A percentile compares a stretch with the other conserved stretches of the same genome.
phyloP scores from a whole-genome alignment of 306 rosid species.

The Cucumis hystrix region DNA sequence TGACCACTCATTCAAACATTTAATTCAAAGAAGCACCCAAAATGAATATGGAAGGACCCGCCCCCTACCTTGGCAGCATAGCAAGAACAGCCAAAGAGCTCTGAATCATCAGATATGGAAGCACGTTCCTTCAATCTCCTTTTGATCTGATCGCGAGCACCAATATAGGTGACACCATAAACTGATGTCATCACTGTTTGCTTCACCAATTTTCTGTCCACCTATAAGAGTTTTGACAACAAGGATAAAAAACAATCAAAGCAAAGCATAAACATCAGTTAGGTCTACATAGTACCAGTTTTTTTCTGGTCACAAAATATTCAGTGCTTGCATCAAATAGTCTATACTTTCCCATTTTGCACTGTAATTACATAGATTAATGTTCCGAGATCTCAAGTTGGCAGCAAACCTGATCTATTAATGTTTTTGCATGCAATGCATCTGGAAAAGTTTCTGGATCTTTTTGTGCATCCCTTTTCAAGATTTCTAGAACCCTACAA shows the following conservation, averaged over 20 bases:
- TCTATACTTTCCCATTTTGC: background rate
- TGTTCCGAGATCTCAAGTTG: background rate
- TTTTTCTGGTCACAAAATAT: background rate
- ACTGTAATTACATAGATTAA: background rate
- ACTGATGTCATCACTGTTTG: slow-evolving; percentile 99
- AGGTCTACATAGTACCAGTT: background rate
- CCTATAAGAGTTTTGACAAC: slow-evolving; percentile 34
- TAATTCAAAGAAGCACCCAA: background rate
- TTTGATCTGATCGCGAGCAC: slow-evolving; percentile 91
- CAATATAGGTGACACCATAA: slow-evolving; percentile 90
- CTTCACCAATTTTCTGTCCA: slow-evolving; percentile 94
- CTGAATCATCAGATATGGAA: slow-evolving; percentile 43
- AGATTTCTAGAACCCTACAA: slow-evolving; percentile 65
- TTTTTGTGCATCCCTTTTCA: slow-evolving; percentile 53
- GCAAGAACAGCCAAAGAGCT: slow-evolving; percentile 64
- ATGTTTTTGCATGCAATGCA: slow-evolving; percentile 45
- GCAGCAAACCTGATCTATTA: slow-evolving; percentile 60
- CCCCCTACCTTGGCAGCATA: slow-evolving; percentile 73
- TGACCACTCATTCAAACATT: background rate
- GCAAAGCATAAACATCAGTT: background rate
- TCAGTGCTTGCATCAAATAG: background rate
- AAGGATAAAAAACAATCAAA: background rate
- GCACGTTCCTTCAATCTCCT: slow-evolving; percentile 77
- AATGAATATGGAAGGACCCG: background rate
- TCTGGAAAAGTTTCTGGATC: slow-evolving; percentile 67